Percentiles rank a stretch among this genome's conserved stretches.
Evolutionary conservation across 805 yeast species (phyloP).

Genomic region (Peterozyma toletana): DNA sequence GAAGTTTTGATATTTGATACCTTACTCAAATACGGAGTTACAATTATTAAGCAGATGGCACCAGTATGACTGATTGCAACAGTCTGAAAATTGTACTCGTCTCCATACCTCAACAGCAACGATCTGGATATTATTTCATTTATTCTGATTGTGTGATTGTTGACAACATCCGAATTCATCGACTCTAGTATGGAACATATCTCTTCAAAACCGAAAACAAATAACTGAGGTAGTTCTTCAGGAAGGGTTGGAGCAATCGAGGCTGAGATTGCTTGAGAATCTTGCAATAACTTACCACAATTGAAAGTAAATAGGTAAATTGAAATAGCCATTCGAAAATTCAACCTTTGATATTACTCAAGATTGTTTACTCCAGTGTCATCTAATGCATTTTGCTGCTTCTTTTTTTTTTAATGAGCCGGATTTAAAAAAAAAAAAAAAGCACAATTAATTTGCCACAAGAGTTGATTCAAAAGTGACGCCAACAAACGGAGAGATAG

Average conservation of each 20-base stretch:
- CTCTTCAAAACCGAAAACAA: conserved; percentile 65
- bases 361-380: too few species aligned
- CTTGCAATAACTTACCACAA: conserved; percentile 5
- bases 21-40: conserved; percentile 31
- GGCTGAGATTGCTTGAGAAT: not conserved
- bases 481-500: too few species aligned
- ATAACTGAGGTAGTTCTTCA: conserved; percentile 30
- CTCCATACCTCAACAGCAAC: conserved; percentile 27
- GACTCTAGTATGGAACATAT: conserved; percentile 50
- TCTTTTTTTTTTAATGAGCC: too few species aligned
- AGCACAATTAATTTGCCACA: too few species aligned
- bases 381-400: too few species aligned
- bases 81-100: conserved; percentile 28
- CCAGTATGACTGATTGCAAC: conserved; percentile 43
- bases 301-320: conserved; percentile 6
- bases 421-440: too few species aligned
- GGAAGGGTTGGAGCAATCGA: conserved; percentile 1
- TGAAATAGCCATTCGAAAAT: not conserved
- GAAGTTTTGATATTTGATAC: conserved; percentile 21
- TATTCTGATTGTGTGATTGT: conserved; percentile 26
- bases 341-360: too few species aligned
- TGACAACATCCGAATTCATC: conserved; percentile 30
- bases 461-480: too few species aligned
- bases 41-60: conserved; percentile 46
- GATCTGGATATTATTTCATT: conserved; percentile 26